Evolutionary conservation across 2,329 filamentous ascomycete species (phyloP), one percentile per base, ranked within the genome.

Genomic region (Aureobasidium sp.): DNA sequence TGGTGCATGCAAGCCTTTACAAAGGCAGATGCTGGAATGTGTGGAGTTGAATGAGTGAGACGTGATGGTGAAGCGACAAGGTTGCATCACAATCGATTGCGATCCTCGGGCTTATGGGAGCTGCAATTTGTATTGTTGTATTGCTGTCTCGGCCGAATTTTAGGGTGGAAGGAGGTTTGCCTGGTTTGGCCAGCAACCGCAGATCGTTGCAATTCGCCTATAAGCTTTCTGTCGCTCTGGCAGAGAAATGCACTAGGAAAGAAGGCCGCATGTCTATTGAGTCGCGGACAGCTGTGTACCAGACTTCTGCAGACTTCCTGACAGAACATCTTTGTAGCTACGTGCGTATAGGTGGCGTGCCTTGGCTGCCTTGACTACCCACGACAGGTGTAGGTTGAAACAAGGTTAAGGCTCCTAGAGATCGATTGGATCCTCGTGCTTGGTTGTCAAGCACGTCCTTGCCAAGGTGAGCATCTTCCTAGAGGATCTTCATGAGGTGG

Each of bases 221-320:
- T 54, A 29, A 42, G 37, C 9, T 54, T 54, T 42, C 6, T 5
- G 13, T 19, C 15, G 11, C 21, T 19, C n/a, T 25, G 42, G 37
- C 35, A 10, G 25, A 9, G 13, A 23, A 23, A 31, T 42, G 50
- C 37, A 54, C 23, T 23, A 40, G 19, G n/a, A 19, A 50, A 23
- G 2, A 21, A 23, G 4, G 7, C 19, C 4, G 25, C 13, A 29
- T 40, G 31, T 10, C 19, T 40, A 17, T 5, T 21, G 50, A 54
- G 31, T 40, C 37, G 25, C 31, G 50, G 50, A 54, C 50, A 42
- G 25, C 50, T 54, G 50, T 40, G 33, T 54, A 54, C 50, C 50
- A 27, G 37, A 42, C 9, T 51, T 27, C n/a, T n/a, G 13, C 19
- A 25, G 47, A 4, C 19, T 5, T 38, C n/a, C 37, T 21, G 9